Evolutionary conservation across 164 flowering plant species (phyloP), one percentile per base, ranked within the genome.

Genomic region (Vitis riparia): DNA sequence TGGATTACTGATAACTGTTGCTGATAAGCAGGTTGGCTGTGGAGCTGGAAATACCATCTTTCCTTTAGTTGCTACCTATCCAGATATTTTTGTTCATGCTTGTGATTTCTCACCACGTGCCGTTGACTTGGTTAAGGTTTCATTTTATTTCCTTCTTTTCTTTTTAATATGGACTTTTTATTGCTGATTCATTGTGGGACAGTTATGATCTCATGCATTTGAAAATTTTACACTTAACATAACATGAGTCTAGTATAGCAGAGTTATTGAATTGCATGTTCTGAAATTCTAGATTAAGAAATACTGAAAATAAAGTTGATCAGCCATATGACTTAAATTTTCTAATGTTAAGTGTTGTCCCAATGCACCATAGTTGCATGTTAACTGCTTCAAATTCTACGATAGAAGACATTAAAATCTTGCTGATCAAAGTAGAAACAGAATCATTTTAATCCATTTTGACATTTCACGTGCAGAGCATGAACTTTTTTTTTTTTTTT

Each of bases 61-160:
- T 81, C 99, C 99, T 51, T 76, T 95, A 78, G 50, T 89, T 75
- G 89, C 90, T 3, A 81, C 91, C 10, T 91, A 86, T 74, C 92
- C 88, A 8, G 80, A 89, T 77, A 76, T 90, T 51, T 93, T 86
- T 82, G 84, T 91, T 30, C 85, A 95, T 82, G 99, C 91, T 1
- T 93, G 98, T 79, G 99, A 95, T 82, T 95, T 95, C 79, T 95
- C 99, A 59, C 86, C 87, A 51, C 94, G 97, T 55, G 98, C 99
- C 19, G 78, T 95, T 70, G 74, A 88, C 68, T 83, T 95, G 82
- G 97, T 95, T 32, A 93, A 93, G 97, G 99, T 95, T 69, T 60
- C 83, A 37, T 29, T 71, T 37, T 29, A 55, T 67, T 13, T 19
- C 44, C 29, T 50, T 62, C 4, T 48, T 9, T 23, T 3, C 52